Percentiles rank a stretch among this genome's conserved stretches.
Evolutionary conservation across 2,329 filamentous ascomycete species (phyloP).

Genomic region (Penicillium frequentans): DNA sequence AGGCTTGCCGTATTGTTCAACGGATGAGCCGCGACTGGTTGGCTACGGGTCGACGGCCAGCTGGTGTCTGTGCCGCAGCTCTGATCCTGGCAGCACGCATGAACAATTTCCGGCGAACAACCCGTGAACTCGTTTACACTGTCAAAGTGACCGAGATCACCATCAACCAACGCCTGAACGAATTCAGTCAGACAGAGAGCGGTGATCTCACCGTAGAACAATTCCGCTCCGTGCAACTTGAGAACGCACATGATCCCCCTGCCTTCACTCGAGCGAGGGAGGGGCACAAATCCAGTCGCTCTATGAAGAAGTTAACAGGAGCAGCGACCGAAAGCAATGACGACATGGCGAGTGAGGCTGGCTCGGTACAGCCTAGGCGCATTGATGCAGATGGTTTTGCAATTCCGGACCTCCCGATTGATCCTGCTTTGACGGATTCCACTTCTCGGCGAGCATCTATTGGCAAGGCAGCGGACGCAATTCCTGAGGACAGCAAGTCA

Average conservation of each 20-base stretch:
- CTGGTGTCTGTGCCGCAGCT: conserved; percentile 90
- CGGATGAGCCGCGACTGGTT: conserved; percentile 99
- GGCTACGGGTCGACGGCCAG: conserved; percentile 87
- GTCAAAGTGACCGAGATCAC: conserved; percentile 95
- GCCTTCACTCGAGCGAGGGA: conserved; percentile 64
- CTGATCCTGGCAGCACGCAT: conserved; percentile 93
- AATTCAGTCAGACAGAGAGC: conserved; percentile 85
- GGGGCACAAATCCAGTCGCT: conserved; percentile 56
- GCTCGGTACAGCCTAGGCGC: conserved; percentile 37
- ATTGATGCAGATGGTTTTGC: conserved; percentile 69
- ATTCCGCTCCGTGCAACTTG: conserved; percentile 60
- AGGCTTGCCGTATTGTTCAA: conserved; percentile 82
- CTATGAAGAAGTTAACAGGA: conserved; percentile 34
- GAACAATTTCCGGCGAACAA: conserved; percentile 94
- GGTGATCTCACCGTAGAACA: conserved; percentile 84
- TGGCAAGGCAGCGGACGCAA: conserved; percentile 23
- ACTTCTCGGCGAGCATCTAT: conserved; percentile 19
- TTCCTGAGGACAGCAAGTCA: conserved; percentile 22
- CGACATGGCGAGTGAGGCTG: conserved; percentile 30
- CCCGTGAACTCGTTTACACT: conserved; percentile 94
- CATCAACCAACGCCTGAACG: conserved; percentile 84
- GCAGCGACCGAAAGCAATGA: conserved; percentile 46
- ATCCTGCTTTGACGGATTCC: conserved; percentile 41
- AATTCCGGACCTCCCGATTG: conserved; percentile 55
- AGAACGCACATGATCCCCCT: conserved; percentile 77